Percentiles rank a stretch among this genome's conserved stretches.
These are phyloP conservation scores for Neoascochyta sp. DNA, from an alignment of 2,329 filamentous ascomycete species.

Conservation along the genomic window DNA sequence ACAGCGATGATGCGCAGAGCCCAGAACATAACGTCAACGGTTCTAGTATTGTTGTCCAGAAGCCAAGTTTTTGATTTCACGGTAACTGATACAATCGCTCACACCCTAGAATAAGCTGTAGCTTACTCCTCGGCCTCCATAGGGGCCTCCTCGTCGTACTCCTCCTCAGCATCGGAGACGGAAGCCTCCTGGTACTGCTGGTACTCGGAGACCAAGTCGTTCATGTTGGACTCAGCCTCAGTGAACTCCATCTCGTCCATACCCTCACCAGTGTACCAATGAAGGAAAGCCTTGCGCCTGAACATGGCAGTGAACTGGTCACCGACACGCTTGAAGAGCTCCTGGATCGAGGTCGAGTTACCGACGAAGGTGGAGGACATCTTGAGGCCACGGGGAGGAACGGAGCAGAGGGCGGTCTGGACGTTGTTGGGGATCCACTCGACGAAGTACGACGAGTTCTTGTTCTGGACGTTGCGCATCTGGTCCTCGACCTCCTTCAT, in stretches of 20 bases:
- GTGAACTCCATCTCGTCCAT: slow-evolving; percentile 99
- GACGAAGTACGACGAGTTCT: slow-evolving; percentile 99
- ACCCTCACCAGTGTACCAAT: slow-evolving; percentile 99
- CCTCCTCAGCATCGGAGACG: slow-evolving; percentile 95
- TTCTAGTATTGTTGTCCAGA: no score
- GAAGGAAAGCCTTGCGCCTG: slow-evolving; percentile 99
- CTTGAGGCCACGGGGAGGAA: slow-evolving; percentile 94
- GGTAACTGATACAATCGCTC: no score
- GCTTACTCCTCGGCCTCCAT: slow-evolving; percentile 63
- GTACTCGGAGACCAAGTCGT: slow-evolving; percentile 98
- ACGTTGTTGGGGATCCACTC: slow-evolving; percentile 99
- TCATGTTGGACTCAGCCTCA: slow-evolving; percentile 99
- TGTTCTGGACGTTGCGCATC: slow-evolving; percentile 99
- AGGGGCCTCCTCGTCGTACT: slow-evolving; percentile 82
- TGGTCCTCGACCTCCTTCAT: slow-evolving; percentile 99
- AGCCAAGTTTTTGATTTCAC: no score
- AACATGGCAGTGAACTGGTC: slow-evolving; percentile 99
- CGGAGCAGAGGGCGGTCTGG: slow-evolving; percentile 98
- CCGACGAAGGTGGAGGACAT: slow-evolving; percentile 99
- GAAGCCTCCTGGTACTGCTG: slow-evolving; percentile 99
- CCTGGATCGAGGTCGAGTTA: slow-evolving; percentile 99
- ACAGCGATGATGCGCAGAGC: slow-evolving; percentile 23
- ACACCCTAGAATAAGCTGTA: no score
- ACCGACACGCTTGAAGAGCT: slow-evolving; percentile 99
- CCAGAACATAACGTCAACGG: slow-evolving; percentile 22